Base-by-base conservation (phyloP, 257 asterid species). In the Forsythia viridissima region DNA sequence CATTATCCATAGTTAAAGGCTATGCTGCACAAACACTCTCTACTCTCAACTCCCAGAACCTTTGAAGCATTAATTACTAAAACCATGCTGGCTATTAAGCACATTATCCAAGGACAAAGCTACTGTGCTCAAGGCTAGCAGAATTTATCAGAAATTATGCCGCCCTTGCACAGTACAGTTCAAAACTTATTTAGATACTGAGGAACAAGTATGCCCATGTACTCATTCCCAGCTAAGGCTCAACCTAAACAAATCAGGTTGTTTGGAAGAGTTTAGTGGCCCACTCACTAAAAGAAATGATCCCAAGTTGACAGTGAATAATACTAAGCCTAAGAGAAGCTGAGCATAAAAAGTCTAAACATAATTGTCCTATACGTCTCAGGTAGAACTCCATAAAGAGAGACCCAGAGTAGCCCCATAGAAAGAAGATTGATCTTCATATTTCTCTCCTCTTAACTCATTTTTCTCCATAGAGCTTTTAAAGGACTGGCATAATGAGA, bases 391-490 rank as follows among this genome's bases (percentile, higher is more conserved):
- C 12, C 52, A 44, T 44, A 44, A 44, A 44, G 52, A 75, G 73
- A 48, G 41, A 44, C 15, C 1, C 3, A 2, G 8, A 44, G 52
- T 44, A 44, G 21, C 30, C 75, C 46, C 70, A 43, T 8, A 37
- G 24, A 66, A 41, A 30, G 42, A 69, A 73, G 20, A 72, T 11
- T 55, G 30, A 55, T 73, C 5, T 10, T 41, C 69, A 46, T 55
- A 52, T 73, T 41, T 34, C 69, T 46, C 4, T 51, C 69, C 21
- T 43, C 36, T 4, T 4, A 77, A 24, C 40, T 24, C 34, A 30
- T 30, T 30, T 81, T 65, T 8, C 52, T 81, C 65, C 80, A 76
- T 43, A 15, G 37, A 51, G 48, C 37, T 43, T 46, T 18, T 8
- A 34, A 71, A 70, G 59, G 20, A 11, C 20, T 12, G 16, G 11